Evolutionary conservation across 164 flowering plant genomes (phyloP), one percentile per base, ranked within the genome.

Genomic region (Magnolia sinica): DNA sequence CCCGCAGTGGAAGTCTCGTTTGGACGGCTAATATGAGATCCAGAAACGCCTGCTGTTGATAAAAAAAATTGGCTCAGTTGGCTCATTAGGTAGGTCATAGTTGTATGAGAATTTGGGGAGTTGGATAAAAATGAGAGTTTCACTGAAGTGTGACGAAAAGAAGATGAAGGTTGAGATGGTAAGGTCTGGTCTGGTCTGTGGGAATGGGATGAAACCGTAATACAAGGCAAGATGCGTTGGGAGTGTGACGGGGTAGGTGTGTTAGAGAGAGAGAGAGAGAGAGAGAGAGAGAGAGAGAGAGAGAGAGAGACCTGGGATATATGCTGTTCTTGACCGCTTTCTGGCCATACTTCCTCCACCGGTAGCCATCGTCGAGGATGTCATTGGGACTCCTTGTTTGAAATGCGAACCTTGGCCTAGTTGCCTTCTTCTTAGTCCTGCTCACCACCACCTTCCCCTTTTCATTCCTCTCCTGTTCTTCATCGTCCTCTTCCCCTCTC

Each of bases 331-430:
- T 91, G 72, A 91, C 96, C 72, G 96, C 82, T 77, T 91, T 91
- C 81, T 90, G 93, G 1, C 96, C 96, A 23, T 91, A 91, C 72
- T 91, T 91, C 74, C 96, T 87, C 96, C 96, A 91, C 3, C 92
- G 80, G 55, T 83, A 91, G 0, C 96, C 96, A 76, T 91, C 96
- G 70, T 91, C 93, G 24, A 91, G 89, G 68, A 91, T 87, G 83
- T 91, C 93, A 18, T 89, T 88, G 0, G 79, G 80, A 67, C 89
- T 88, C 76, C 85, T 85, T 0, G 96, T 91, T 71, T 88, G 92
- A 64, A 91, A 91, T 0, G 90, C 92, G 67, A 91, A 86, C 88
- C 93, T 85, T 0, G 92, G 93, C 27, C 84, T 79, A 50, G 45
- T 77, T 18, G 79, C 81, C 71, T 88, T 90, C 78, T 88, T 90